phyloP scores from a whole-genome alignment of 345 rosid genomes.

The Cochlearia excelsa region DNA sequence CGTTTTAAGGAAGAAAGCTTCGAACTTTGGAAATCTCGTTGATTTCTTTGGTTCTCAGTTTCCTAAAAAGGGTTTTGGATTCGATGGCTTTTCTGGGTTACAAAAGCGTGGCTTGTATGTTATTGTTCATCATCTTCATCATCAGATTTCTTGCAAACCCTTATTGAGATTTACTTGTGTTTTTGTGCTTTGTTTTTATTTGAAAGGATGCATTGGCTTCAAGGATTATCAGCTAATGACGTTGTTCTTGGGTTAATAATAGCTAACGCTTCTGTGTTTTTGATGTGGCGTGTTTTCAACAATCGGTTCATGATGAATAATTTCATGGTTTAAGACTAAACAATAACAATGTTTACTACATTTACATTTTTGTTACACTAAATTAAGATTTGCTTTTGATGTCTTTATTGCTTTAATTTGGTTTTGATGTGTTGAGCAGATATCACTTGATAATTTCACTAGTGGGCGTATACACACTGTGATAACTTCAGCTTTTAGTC shows the following conservation, averaged over 20 bases:
- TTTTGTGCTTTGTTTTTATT: constrained; percentile 14
- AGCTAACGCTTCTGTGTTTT: constrained; percentile 65
- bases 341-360: neutral
- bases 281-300: constrained; percentile 65
- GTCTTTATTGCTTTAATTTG: constrained; percentile 6
- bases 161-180: neutral
- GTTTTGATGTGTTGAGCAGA: constrained; percentile 44
- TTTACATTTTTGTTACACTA: neutral
- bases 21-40: constrained; percentile 28
- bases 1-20: constrained; percentile 36
- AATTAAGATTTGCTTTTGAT: neutral
- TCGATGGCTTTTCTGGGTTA: constrained; percentile 29
- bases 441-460: constrained; percentile 69
- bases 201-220: constrained; percentile 67
- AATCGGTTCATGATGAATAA: constrained; percentile 59
- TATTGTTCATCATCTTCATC: constrained; percentile 16
- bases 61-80: constrained; percentile 34
- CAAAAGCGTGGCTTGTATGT: constrained; percentile 37
- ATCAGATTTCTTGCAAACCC: neutral
- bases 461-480: constrained; percentile 64
- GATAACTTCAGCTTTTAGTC: constrained; percentile 90
- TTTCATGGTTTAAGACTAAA: constrained; percentile 65
- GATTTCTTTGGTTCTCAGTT: constrained; percentile 34
- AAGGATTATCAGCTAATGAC: constrained; percentile 35
- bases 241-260: constrained; percentile 64